phyloP scores from a whole-genome alignment of 1,284 basidiomycete genomes.

The Trametes pubescens region DNA sequence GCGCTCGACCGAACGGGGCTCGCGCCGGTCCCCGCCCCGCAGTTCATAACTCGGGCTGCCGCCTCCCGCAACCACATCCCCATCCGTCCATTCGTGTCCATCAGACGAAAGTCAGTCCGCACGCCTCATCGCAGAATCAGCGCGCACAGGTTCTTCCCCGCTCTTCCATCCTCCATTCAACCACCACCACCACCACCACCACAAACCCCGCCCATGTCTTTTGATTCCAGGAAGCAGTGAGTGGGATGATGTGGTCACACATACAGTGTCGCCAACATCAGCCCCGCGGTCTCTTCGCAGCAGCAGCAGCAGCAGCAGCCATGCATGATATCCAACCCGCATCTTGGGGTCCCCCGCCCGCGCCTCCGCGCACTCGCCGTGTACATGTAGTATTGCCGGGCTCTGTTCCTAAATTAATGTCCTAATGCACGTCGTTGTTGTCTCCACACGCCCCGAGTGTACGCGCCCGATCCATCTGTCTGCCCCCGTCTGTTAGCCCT shows the following conservation, averaged over 20 bases:
- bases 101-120: background rate
- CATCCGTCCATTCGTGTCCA: constrained; percentile 4
- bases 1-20: constrained; percentile 36
- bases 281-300: background rate
- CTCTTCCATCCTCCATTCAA: background rate
- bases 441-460: background rate
- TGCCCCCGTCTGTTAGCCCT: background rate
- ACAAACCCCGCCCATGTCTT: background rate
- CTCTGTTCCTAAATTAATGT: constrained; percentile 33
- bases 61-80: background rate
- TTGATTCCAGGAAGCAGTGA: constrained; percentile 1
- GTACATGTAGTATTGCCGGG: constrained; percentile 36
- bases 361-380: constrained; percentile 17
- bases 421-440: constrained; percentile 27
- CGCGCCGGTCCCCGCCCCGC: constrained; percentile 33
- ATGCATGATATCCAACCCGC: constrained; percentile 5
- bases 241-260: background rate
- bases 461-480: constrained; percentile 1
- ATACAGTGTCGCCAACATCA: background rate
- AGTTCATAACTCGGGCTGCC: constrained; percentile 15
- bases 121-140: background rate
- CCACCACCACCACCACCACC: background rate
- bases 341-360: background rate
- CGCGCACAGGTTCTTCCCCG: background rate
- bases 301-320: background rate